phyloP scores from a whole-genome alignment of 2,329 filamentous ascomycete species.

The Sclerotinia minor region DNA sequence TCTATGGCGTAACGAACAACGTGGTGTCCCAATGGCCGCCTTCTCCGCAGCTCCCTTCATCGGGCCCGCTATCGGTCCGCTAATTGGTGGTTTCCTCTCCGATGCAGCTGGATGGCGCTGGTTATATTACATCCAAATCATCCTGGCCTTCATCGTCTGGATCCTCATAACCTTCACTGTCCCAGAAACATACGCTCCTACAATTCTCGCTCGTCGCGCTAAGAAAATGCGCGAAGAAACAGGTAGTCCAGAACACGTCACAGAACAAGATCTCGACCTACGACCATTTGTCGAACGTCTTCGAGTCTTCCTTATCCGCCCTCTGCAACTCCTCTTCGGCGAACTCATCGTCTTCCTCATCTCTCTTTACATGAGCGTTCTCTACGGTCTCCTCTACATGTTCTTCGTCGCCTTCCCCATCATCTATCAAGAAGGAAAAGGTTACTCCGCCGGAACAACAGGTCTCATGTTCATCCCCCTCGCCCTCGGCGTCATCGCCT shows the following conservation, averaged over 20 bases:
- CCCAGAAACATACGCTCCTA: conserved; percentile 84
- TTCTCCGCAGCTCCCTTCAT: conserved; percentile 83
- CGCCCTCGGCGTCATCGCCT: conserved; percentile 70
- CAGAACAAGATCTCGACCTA: conserved; percentile 76
- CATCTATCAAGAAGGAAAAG: conserved; percentile 74
- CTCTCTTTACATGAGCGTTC: conserved; percentile 75
- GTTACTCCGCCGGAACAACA: conserved; percentile 70
- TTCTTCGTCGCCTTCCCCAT: conserved; percentile 56
- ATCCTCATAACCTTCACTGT: conserved; percentile 82
- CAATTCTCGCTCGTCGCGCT: conserved; percentile 70
- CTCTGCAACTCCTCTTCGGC: conserved; percentile 80
- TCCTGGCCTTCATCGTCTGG: conserved; percentile 69
- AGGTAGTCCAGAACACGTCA: conserved; percentile 67
- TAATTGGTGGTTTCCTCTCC: conserved; percentile 74
- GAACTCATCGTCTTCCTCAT: conserved; percentile 86
- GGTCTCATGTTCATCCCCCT: conserved; percentile 87
- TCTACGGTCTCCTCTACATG: conserved; percentile 60
- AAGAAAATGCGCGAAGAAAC: conserved; percentile 69
- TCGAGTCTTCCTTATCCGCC: conserved; percentile 73
- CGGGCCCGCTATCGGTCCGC: conserved; percentile 74
- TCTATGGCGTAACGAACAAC: conserved; percentile 80
- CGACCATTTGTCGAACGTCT: conserved; percentile 69
- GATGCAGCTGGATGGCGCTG: conserved; percentile 75
- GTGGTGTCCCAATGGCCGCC: conserved; percentile 83
- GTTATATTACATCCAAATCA: conserved; percentile 86